Evolutionary conservation across 164 flowering plant genomes (phyloP).

Genomic region (Paratinospora sagittata): DNA sequence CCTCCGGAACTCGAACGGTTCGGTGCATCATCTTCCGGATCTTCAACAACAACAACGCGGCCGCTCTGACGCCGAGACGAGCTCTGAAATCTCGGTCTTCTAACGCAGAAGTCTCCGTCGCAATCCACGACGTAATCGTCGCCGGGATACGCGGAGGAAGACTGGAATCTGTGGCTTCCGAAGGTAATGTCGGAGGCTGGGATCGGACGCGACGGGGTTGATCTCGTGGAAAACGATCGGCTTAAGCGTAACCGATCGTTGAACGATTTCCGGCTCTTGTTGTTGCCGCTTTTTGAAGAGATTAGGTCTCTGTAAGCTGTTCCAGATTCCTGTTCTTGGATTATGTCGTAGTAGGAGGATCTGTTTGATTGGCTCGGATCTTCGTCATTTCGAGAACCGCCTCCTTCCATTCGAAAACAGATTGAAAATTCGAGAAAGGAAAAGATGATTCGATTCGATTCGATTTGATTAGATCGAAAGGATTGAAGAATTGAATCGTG

Average conservation of each 20-base stretch:
- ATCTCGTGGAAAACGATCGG: conserved; percentile 42
- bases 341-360: conserved; percentile 33
- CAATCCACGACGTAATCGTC: neutral
- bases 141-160: neutral
- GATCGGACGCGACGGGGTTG: conserved; percentile 22
- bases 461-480: neutral
- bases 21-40: neutral
- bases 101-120: neutral
- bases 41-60: neutral
- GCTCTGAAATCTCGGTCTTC: neutral
- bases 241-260: conserved; percentile 43
- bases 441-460: neutral
- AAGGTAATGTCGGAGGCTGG: conserved; percentile 26
- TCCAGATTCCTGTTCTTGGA: conserved; percentile 43
- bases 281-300: conserved; percentile 10
- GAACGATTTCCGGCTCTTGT: conserved; percentile 49
- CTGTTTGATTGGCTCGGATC: neutral
- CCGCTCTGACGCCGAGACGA: too few relatives aligned
- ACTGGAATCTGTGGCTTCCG: neutral
- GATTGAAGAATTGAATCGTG: neutral
- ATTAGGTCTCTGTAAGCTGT: conserved; percentile 14
- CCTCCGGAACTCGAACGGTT: neutral
- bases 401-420: too few relatives aligned
- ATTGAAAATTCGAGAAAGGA: too few relatives aligned
- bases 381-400: neutral